These are phyloP conservation scores for Hypsizygus marmoreus DNA, from an alignment of 768 basidiomycete species.

Conservation along the genomic window DNA sequence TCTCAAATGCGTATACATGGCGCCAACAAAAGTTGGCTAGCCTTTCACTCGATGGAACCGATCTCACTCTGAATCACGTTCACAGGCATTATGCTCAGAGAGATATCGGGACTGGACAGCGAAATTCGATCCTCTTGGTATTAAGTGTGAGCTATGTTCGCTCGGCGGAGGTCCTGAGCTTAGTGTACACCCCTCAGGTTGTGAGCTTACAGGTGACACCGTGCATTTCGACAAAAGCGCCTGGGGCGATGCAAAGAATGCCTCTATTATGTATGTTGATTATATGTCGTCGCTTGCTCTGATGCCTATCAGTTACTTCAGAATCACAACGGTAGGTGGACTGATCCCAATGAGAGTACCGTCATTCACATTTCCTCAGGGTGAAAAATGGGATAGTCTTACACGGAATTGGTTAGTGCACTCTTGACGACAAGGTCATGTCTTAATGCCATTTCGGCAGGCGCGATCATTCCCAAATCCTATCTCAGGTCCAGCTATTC, in stretches of 20 bases:
- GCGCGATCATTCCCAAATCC: slow-evolving; percentile 62
- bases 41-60: not conserved
- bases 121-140: slow-evolving; percentile 76
- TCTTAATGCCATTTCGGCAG: slow-evolving; percentile 29
- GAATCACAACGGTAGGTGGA: slow-evolving; percentile 72
- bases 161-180: not conserved
- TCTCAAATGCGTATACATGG: slow-evolving; percentile 87
- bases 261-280: slow-evolving; percentile 72
- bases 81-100: slow-evolving; percentile 86
- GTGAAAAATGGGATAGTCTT: slow-evolving; percentile 96
- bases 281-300: not conserved
- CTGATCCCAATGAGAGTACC: not conserved
- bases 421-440: not conserved
- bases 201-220: slow-evolving; percentile 93
- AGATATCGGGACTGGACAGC: slow-evolving; percentile 78
- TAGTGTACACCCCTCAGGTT: slow-evolving; percentile 48
- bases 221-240: slow-evolving; percentile 61
- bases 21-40: slow-evolving; percentile 77
- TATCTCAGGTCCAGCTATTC: slow-evolving; percentile 76
- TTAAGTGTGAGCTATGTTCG: slow-evolving; percentile 61
- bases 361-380: slow-evolving; percentile 42
- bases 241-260: slow-evolving; percentile 73
- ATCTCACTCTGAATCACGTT: slow-evolving; percentile 1
- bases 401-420: slow-evolving; percentile 75
- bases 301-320: slow-evolving; percentile 25